phyloP scores from a whole-genome alignment of 2,329 filamentous ascomycete genomes.

The Fusarium pininemorale region DNA sequence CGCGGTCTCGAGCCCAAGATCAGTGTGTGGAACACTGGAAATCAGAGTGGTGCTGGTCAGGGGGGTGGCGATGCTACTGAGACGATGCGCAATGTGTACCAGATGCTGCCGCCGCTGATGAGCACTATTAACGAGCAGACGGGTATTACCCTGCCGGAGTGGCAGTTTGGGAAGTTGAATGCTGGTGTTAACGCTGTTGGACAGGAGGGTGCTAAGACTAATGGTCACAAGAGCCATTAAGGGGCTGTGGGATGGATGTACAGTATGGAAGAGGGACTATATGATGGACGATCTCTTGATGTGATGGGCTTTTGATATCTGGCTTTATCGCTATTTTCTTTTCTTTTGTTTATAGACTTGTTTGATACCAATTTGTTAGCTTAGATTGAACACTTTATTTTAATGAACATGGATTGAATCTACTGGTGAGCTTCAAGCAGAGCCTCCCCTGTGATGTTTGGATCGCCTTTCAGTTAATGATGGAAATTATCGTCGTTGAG shows the following conservation, averaged over 20 bases:
- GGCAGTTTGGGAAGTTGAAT: slow-evolving; percentile 68
- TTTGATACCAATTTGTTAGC: slow-evolving; percentile 26
- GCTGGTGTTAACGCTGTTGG: slow-evolving; percentile 48
- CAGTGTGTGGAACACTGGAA: slow-evolving; percentile 87
- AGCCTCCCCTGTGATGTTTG: fast-evolving
- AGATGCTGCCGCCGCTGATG: slow-evolving; percentile 83
- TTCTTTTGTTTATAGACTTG: slow-evolving; percentile 18
- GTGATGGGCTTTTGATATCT: slow-evolving; percentile 7
- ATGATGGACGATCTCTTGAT: neutral
- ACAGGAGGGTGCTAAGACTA: slow-evolving; percentile 35
- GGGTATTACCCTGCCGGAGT: slow-evolving; percentile 80
- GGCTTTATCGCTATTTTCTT: neutral
- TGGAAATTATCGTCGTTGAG: neutral
- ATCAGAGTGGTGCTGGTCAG: slow-evolving; percentile 49
- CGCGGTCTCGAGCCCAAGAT: slow-evolving; percentile 87
- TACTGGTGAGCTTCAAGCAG: fast-evolving
- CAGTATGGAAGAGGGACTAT: neutral
- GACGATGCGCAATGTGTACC: slow-evolving; percentile 80
- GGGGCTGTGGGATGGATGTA: neutral
- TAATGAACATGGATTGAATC: neutral
- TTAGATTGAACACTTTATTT: neutral
- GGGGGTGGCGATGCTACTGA: slow-evolving; percentile 62
- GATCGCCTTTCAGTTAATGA: fast-evolving
- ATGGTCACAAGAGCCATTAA: slow-evolving; percentile 31
- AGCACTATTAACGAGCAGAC: slow-evolving; percentile 90